Percentiles rank a stretch among this genome's conserved stretches.
Conservation (phyloP, 768 basidiomycete species). For the Russula compacta region DNA sequence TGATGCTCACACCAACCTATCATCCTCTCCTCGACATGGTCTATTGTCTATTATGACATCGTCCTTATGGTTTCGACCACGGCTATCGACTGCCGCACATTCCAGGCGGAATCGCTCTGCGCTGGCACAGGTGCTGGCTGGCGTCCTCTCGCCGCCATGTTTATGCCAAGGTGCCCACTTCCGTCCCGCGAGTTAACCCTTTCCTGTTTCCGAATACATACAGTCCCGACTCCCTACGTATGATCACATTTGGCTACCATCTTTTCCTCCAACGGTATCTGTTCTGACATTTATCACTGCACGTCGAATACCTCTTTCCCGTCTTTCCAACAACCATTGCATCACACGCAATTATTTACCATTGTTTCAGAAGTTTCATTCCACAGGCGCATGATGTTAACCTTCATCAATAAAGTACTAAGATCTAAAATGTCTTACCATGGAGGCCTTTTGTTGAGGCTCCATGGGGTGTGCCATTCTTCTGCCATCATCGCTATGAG, state of each 20-base stretch:
- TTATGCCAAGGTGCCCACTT: background rate
- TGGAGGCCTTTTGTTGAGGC: background rate
- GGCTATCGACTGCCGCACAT: slow-evolving; percentile 11
- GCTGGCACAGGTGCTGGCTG: background rate
- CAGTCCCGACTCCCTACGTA: slow-evolving; percentile 1
- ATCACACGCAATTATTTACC: background rate
- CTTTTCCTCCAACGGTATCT: background rate
- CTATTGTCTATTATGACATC: slow-evolving; percentile 1
- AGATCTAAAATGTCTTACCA: background rate
- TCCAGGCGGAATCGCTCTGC: background rate
- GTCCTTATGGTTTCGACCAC: slow-evolving; percentile 16
- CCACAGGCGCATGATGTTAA: background rate
- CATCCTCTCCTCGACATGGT: background rate
- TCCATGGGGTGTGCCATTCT: background rate
- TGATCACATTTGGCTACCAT: background rate
- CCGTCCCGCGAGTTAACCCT: background rate
- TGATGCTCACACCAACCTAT: background rate
- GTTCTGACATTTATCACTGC: background rate
- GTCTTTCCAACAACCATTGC: background rate
- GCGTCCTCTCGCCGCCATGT: background rate
- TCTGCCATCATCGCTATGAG: background rate
- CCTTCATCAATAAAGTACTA: background rate
- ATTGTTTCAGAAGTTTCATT: background rate
- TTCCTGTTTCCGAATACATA: background rate
- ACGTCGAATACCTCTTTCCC: too few species aligned